Conservation (phyloP, 345 rosid genomes). For the Pistacia vera region DNA sequence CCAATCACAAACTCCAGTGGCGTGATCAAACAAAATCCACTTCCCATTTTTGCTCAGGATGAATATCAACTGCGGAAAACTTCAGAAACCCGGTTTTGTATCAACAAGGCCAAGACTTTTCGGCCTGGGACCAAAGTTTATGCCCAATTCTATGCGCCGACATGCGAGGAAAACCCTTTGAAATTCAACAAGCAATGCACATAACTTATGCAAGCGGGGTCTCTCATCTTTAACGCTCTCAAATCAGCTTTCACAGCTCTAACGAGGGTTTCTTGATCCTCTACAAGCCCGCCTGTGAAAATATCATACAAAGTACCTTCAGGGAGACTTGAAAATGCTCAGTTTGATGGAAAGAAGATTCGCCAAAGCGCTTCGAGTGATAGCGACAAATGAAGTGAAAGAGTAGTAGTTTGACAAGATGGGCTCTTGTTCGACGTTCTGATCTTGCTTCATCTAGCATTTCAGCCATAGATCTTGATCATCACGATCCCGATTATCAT, state of each 20-base stretch:
- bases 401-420: conserved; percentile 68
- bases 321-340: conserved; percentile 62
- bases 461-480: conserved; percentile 54
- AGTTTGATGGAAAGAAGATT: conserved; percentile 69
- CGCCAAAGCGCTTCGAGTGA: conserved; percentile 75
- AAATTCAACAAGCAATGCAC: conserved; percentile 79
- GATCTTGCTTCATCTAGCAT: conserved; percentile 69
- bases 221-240: conserved; percentile 68
- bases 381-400: conserved; percentile 56
- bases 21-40: conserved; percentile 78
- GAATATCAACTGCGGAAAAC: conserved; percentile 87
- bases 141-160: conserved; percentile 83
- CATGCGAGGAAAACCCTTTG: conserved; percentile 80
- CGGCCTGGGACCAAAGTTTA: conserved; percentile 70
- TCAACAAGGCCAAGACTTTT: conserved; percentile 58
- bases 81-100: conserved; percentile 76
- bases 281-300: conserved; percentile 54
- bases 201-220: conserved; percentile 81
- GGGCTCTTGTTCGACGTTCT: conserved; percentile 67
- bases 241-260: conserved; percentile 60
- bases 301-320: conserved; percentile 57
- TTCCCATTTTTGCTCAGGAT: conserved; percentile 84
- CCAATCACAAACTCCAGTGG: conserved; percentile 84
- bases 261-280: conserved; percentile 44
- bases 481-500: conserved; percentile 21